Percentiles rank a stretch among this genome's conserved stretches.
Conservation (phyloP, 164 flowering plant species). For the Vitis vinifera region DNA sequence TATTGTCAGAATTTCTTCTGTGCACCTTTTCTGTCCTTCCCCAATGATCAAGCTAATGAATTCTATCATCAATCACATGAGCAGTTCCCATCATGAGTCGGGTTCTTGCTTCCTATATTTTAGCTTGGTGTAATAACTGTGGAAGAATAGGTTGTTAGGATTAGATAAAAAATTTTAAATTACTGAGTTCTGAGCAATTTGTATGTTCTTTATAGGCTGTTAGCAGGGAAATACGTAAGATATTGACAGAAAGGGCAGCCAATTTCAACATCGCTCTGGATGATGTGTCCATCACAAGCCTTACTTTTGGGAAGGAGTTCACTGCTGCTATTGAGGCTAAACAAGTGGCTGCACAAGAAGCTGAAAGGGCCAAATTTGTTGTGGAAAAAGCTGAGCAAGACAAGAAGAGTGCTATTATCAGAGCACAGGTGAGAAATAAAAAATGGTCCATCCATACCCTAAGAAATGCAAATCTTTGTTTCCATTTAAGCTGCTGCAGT, state of each 20-base stretch:
- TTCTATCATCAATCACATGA: neutral
- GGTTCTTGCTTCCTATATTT: neutral
- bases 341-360: slow-evolving; percentile 78
- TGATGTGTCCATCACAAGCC: slow-evolving; percentile 67
- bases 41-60: neutral
- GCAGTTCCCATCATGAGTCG: neutral
- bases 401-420: slow-evolving; percentile 63
- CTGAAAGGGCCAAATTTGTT: slow-evolving; percentile 67
- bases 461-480: no score
- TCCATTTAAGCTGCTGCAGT: no score
- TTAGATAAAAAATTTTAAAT: neutral
- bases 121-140: neutral
- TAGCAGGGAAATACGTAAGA: slow-evolving; percentile 37
- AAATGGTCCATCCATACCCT: no score
- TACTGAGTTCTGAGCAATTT: neutral
- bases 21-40: neutral
- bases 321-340: slow-evolving; percentile 74
- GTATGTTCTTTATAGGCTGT: slow-evolving; percentile 20
- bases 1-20: neutral
- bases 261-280: slow-evolving; percentile 61
- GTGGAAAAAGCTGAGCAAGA: slow-evolving; percentile 82
- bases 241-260: slow-evolving; percentile 56
- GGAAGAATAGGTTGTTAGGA: neutral
- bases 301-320: slow-evolving; percentile 67
- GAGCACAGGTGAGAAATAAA: slow-evolving; percentile 52